Evolutionary conservation across 306 rosid genomes (phyloP).

Genomic region (Oxytropis ochrocephala): DNA sequence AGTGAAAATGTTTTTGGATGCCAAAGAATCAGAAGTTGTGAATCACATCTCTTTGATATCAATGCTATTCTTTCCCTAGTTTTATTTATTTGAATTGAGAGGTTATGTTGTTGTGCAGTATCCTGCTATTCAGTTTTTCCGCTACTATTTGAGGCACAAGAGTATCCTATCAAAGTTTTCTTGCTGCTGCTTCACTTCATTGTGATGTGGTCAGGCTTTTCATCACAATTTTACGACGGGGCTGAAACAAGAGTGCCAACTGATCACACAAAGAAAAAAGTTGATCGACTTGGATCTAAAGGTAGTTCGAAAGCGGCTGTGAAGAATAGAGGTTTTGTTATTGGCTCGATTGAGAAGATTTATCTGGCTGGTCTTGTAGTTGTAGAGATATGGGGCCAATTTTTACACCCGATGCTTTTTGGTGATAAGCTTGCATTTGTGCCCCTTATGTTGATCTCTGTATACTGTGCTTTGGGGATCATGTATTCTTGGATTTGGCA

Average conservation of each 20-base stretch:
- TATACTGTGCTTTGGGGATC: constrained; percentile 67
- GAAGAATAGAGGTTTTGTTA: constrained; percentile 28
- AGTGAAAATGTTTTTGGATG: background rate
- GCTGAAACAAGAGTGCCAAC: constrained; percentile 18
- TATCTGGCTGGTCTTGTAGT: constrained; percentile 59
- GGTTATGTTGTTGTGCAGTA: constrained; percentile 40
- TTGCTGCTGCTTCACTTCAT: constrained; percentile 60
- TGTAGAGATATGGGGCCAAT: constrained; percentile 77
- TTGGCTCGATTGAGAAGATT: constrained; percentile 43
- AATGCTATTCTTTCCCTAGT: background rate
- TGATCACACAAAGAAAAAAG: constrained; percentile 19
- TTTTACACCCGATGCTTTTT: constrained; percentile 67
- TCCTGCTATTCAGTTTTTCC: constrained; percentile 88
- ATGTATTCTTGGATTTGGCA: constrained; percentile 90
- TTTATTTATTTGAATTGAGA: background rate
- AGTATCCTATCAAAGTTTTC: constrained; percentile 71
- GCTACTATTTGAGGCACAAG: constrained; percentile 70
- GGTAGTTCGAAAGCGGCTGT: background rate
- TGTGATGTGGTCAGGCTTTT: constrained; percentile 72
- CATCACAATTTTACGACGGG: constrained; percentile 43
- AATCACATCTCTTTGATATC: background rate
- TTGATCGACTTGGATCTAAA: constrained; percentile 7
- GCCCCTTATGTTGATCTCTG: constrained; percentile 74
- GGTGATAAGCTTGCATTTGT: constrained; percentile 65
- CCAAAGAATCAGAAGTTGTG: constrained; percentile 13